Evolutionary conservation across 2,329 filamentous ascomycete species (phyloP).

Genomic region (Acarospora socialis): DNA sequence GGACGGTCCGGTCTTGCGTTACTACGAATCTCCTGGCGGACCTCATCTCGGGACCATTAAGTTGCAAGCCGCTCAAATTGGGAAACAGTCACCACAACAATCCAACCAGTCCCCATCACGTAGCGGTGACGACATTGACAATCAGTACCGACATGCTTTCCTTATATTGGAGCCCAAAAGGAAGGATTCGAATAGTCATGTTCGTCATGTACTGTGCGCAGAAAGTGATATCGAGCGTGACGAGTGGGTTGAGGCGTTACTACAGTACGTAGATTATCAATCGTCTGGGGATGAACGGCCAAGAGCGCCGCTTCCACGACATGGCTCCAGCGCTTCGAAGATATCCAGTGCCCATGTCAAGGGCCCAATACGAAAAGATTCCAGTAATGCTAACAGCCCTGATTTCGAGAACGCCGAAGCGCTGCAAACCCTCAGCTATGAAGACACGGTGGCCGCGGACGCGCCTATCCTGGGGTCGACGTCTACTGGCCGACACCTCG

Average conservation of each 20-base stretch:
- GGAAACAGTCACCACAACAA: conserved; percentile 64
- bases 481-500: conserved; percentile 17
- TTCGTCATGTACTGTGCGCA: conserved; percentile 88
- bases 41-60: conserved; percentile 89
- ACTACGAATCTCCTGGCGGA: conserved; percentile 83
- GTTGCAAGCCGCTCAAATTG: conserved; percentile 78
- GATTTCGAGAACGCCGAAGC: conserved; percentile 10
- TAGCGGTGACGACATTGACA: conserved; percentile 52
- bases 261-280: conserved; percentile 74
- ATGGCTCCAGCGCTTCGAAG: conserved; percentile 8
- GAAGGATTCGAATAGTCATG: conserved; percentile 76
- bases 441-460: conserved; percentile 22
- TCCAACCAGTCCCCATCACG: conserved; percentile 46
- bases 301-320: conserved; percentile 13
- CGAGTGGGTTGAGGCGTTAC: conserved; percentile 77
- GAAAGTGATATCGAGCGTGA: conserved; percentile 90
- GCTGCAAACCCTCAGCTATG: conserved; percentile 24
- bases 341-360: conserved; percentile 3
- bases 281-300: conserved; percentile 42
- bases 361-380: conserved; percentile 6
- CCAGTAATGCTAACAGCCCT: conserved; percentile 6
- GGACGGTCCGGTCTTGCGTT: conserved; percentile 61
- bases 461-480: conserved; percentile 19
- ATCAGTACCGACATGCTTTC: conserved; percentile 94
- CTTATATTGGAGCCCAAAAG: conserved; percentile 89